Conservation (phyloP, 2,329 filamentous ascomycete genomes). For the Aspergillus sp. region DNA sequence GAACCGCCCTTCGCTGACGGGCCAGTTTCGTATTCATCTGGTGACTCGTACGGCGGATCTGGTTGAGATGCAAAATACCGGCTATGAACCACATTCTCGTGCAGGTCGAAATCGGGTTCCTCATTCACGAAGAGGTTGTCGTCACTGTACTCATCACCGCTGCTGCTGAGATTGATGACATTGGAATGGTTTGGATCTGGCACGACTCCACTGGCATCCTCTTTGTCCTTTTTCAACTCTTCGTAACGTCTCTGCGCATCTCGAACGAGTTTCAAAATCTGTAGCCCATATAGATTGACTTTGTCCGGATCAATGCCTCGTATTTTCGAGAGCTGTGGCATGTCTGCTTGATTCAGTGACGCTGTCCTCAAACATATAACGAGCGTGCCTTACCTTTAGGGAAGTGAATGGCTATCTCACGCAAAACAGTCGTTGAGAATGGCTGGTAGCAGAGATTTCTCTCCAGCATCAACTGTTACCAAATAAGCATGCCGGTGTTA, state of each 20-base stretch:
- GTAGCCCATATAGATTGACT: constrained; percentile 34
- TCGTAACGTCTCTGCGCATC: constrained; percentile 33
- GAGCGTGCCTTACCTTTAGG: constrained; percentile 27
- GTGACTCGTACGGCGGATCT: constrained; percentile 14
- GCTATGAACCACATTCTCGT: constrained; percentile 21
- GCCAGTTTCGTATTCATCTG: constrained; percentile 12
- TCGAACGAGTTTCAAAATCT: constrained; percentile 34
- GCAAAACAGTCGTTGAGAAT: constrained; percentile 38
- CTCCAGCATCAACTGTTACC: constrained; percentile 32
- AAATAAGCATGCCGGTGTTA: constrained; percentile 4
- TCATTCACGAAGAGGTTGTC: constrained; percentile 24
- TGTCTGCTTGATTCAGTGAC: constrained; percentile 20
- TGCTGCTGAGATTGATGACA: constrained; percentile 35
- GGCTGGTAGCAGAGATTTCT: constrained; percentile 37
- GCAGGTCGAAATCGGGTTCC: constrained; percentile 14
- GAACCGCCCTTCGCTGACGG: constrained; percentile 12
- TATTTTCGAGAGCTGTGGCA: constrained; percentile 30
- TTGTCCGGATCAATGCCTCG: constrained; percentile 37
- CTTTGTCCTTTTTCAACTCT: constrained; percentile 35
- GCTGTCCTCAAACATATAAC: neutral
- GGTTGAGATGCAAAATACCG: constrained; percentile 23
- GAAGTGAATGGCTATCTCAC: constrained; percentile 41
- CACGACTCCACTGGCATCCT: constrained; percentile 40
- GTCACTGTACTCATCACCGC: constrained; percentile 30
- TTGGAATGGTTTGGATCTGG: constrained; percentile 39